phyloP scores from a whole-genome alignment of 495 filamentous ascomycete genomes.

The Lichenothelia convexa region DNA sequence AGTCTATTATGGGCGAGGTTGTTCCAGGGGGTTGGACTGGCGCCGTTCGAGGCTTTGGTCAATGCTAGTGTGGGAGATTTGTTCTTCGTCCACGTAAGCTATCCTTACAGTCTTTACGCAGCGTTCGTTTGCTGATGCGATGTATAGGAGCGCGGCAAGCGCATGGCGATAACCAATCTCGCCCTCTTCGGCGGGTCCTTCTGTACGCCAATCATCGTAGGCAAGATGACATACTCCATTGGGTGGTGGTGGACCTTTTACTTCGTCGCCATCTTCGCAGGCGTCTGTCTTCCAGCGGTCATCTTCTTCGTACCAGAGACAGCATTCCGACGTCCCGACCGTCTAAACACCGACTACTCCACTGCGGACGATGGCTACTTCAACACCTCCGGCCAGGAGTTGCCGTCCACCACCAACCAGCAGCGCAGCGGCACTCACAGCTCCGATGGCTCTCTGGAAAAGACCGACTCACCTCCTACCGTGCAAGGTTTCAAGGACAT shows the following conservation, averaged over 20 bases:
- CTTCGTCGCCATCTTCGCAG: conserved; percentile 27
- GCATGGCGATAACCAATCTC: conserved; percentile 83
- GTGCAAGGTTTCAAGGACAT: not conserved
- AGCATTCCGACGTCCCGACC: conserved; percentile 45
- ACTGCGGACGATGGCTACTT: not conserved
- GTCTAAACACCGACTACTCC: conserved; percentile 34
- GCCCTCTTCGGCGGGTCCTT: conserved; percentile 84
- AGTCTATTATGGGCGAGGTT: conserved; percentile 50
- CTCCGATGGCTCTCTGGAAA: conserved; percentile 6
- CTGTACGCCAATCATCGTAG: conserved; percentile 74
- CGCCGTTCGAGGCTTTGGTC: conserved; percentile 27
- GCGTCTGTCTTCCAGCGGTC: conserved; percentile 19
- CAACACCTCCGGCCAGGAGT: not conserved
- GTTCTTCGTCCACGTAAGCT: conserved; percentile 21
- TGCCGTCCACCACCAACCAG: no score
- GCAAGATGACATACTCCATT: conserved; percentile 60
- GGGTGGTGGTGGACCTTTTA: conserved; percentile 44
- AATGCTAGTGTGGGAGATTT: conserved; percentile 25
- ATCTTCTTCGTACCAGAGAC: conserved; percentile 78
- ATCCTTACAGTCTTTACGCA: conserved; percentile 14
- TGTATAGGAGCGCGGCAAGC: conserved; percentile 65
- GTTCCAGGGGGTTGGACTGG: conserved; percentile 26
- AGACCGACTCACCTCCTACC: not conserved
- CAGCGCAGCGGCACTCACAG: not conserved
- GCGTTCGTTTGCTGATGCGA: conserved; percentile 25